Conservation (phyloP, 768 basidiomycete species). For the Boletus vinaceobasis region DNA sequence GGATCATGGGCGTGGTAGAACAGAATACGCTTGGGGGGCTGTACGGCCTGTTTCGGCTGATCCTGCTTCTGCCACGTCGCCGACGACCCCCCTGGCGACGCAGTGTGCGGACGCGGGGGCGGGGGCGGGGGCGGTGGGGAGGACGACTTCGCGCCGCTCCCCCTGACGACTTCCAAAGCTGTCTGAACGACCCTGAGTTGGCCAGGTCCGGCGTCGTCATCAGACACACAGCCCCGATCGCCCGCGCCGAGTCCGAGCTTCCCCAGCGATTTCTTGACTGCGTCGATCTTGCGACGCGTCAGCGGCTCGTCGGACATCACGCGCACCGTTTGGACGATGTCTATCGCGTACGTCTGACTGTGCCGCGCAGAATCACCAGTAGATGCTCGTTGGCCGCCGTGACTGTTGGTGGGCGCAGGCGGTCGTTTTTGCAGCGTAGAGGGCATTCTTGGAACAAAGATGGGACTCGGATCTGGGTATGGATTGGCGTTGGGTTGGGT, state of each 20-base stretch:
- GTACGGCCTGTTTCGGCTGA: neutral
- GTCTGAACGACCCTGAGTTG: slow-evolving; percentile 29
- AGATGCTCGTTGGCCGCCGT: slow-evolving; percentile 1
- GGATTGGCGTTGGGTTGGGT: neutral
- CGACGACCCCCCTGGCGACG: slow-evolving; percentile 14
- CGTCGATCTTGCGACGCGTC: slow-evolving; percentile 25
- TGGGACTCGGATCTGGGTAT: neutral
- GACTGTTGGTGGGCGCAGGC: slow-evolving; percentile 3
- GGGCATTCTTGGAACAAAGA: slow-evolving; percentile 10
- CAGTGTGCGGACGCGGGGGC: slow-evolving; percentile 20
- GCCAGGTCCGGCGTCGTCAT: slow-evolving; percentile 19
- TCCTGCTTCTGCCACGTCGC: slow-evolving; percentile 8
- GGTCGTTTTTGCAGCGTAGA: slow-evolving; percentile 19
- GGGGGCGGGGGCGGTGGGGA: slow-evolving; percentile 12
- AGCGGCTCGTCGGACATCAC: slow-evolving; percentile 28
- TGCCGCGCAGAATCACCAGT: neutral
- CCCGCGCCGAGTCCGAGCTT: slow-evolving; percentile 18
- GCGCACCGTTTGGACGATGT: slow-evolving; percentile 30
- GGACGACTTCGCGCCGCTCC: slow-evolving; percentile 6
- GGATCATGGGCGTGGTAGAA: slow-evolving; percentile 33
- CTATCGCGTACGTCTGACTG: slow-evolving; percentile 25
- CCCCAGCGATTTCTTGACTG: slow-evolving; percentile 29
- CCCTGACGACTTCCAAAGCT: slow-evolving; percentile 21
- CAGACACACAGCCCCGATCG: slow-evolving; percentile 30
- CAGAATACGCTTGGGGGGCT: slow-evolving; percentile 26